These are phyloP conservation scores for Pyrus bretschneideri DNA, from an alignment of 306 rosid genomes.

Conservation along the genomic window DNA sequence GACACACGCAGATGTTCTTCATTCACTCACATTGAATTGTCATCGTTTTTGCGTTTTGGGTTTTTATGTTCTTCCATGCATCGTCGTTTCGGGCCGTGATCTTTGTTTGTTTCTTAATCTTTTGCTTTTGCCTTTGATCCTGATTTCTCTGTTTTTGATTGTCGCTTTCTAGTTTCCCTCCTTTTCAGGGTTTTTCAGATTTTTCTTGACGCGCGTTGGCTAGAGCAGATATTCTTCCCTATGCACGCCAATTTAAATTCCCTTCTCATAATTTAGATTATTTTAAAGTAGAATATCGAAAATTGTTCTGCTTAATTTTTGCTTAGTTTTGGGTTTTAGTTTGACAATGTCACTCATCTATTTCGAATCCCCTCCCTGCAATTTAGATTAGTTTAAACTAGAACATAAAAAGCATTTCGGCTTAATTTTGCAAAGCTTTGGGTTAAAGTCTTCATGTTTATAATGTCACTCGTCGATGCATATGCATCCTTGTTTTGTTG, in stretches of 20 bases:
- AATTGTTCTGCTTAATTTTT: too few relatives aligned
- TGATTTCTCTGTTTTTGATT: background rate
- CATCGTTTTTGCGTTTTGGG: conserved; percentile 1
- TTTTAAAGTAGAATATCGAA: too few relatives aligned
- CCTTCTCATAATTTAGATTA: too few relatives aligned
- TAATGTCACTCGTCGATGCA: background rate
- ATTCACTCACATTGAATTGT: background rate
- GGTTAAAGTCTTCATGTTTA: background rate
- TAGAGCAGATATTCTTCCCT: too few relatives aligned
- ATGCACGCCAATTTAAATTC: too few relatives aligned
- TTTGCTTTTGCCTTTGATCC: background rate
- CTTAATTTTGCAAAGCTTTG: background rate
- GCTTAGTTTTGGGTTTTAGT: background rate
- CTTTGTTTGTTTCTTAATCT: background rate
- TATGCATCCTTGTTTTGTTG: background rate
- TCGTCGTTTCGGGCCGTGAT: background rate
- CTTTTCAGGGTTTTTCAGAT: background rate
- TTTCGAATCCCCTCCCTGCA: too few relatives aligned
- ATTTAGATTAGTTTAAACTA: too few relatives aligned
- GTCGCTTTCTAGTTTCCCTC: background rate
- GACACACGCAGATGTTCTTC: too few relatives aligned
- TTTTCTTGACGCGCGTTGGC: background rate
- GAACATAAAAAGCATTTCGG: too few relatives aligned
- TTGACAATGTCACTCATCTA: too few relatives aligned
- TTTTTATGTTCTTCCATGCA: background rate